These are phyloP conservation scores for Flaveria floridana DNA, from an alignment of 140 eudicot genomes.

Conservation along the genomic window DNA sequence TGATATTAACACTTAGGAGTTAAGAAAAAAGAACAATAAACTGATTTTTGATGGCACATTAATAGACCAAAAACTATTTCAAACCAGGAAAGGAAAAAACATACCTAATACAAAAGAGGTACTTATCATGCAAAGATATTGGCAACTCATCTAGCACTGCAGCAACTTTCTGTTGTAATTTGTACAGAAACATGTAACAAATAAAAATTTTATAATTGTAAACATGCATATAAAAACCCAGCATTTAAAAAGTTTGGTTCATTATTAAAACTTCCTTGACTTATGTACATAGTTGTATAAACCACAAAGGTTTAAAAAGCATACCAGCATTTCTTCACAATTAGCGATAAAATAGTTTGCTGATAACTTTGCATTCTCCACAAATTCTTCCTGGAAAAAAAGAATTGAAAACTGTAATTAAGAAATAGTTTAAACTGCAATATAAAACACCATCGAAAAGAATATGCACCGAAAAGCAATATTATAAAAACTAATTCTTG, in stretches of 20 bases:
- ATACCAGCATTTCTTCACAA: slow-evolving; percentile 84
- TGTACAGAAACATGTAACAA: slow-evolving; percentile 7
- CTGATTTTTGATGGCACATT: neutral
- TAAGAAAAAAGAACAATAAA: neutral
- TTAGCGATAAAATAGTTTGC: slow-evolving; percentile 66
- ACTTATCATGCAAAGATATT: slow-evolving; percentile 74
- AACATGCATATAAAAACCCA: neutral
- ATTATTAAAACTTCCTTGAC: neutral
- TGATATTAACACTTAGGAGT: neutral
- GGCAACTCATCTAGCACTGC: slow-evolving; percentile 90
- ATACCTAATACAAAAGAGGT: slow-evolving; percentile 80
- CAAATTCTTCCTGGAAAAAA: slow-evolving; percentile 65
- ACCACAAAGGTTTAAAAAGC: slow-evolving; percentile 26
- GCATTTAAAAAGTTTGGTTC: neutral
- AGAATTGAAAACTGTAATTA: neutral
- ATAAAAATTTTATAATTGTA: neutral
- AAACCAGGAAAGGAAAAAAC: neutral
- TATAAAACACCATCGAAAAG: neutral
- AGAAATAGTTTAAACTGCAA: neutral
- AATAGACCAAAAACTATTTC: neutral
- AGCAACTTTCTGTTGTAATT: slow-evolving; percentile 71
- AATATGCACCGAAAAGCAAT: neutral
- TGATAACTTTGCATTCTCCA: slow-evolving; percentile 79
- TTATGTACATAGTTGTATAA: neutral
- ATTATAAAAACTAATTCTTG: neutral